phyloP scores from a whole-genome alignment of 2,329 filamentous ascomycete species.

The Conoideocrella luteorostrata region DNA sequence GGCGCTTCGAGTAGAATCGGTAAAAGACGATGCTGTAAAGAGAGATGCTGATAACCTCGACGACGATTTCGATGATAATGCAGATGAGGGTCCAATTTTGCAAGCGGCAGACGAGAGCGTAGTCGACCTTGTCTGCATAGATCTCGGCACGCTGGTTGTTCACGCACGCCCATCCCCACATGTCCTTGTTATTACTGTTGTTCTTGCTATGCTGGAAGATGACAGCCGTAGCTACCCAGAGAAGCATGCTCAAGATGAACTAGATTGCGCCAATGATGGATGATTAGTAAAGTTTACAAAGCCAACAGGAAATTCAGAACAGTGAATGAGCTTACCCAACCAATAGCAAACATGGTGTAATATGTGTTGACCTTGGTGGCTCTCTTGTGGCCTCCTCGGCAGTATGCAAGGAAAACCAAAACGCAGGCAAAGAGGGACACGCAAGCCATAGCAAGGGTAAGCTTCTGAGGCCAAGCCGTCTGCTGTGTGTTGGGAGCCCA shows the following conservation, averaged over 20 bases:
- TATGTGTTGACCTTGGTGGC: slow-evolving; percentile 93
- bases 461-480: slow-evolving; percentile 74
- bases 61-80: slow-evolving; percentile 91
- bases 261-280: slow-evolving; percentile 8
- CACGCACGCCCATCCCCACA: slow-evolving; percentile 98
- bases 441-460: slow-evolving; percentile 71
- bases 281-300: no score
- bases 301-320: no score
- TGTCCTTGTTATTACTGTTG: slow-evolving; percentile 68
- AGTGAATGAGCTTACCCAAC: slow-evolving; percentile 48
- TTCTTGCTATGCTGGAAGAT: slow-evolving; percentile 73
- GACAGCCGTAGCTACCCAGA: slow-evolving; percentile 85
- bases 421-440: slow-evolving; percentile 76
- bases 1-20: slow-evolving; percentile 93
- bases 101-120: slow-evolving; percentile 84
- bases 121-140: slow-evolving; percentile 76
- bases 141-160: slow-evolving; percentile 75
- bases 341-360: slow-evolving; percentile 89
- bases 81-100: slow-evolving; percentile 94
- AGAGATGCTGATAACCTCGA: slow-evolving; percentile 84
- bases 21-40: slow-evolving; percentile 96
- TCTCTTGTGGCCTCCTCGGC: slow-evolving; percentile 75
- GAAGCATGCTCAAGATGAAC: slow-evolving; percentile 85
- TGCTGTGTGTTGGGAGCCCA: slow-evolving; percentile 73
- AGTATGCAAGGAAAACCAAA: slow-evolving; percentile 78